Percentiles rank a stretch among this genome's conserved stretches.
phyloP scores from a whole-genome alignment of 2,329 filamentous ascomycete genomes.

The Zelopaecilomyces penicillatus region DNA sequence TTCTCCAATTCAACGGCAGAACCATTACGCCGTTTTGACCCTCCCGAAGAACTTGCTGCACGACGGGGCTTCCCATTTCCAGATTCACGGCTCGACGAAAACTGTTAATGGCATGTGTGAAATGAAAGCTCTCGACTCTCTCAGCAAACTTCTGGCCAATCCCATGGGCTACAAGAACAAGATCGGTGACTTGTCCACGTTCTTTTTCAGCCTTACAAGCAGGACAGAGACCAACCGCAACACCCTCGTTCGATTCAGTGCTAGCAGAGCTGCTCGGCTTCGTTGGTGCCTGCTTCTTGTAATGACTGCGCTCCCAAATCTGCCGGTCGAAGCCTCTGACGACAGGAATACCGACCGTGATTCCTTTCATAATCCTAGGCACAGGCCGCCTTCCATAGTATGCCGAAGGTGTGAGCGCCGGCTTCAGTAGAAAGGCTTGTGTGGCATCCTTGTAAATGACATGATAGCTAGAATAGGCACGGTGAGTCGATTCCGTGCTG shows the following conservation, averaged over 20 bases:
- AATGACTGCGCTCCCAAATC: conserved; percentile 66
- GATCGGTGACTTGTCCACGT: conserved; percentile 67
- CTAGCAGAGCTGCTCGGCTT: conserved; percentile 19
- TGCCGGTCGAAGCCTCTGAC: conserved; percentile 77
- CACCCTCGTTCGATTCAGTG: conserved; percentile 20
- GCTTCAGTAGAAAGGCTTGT: conserved; percentile 78
- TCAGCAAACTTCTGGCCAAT: conserved; percentile 96
- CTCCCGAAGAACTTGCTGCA: conserved; percentile 67
- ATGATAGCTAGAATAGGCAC: conserved; percentile 64
- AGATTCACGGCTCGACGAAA: conserved; percentile 81
- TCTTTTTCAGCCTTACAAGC: conserved; percentile 57
- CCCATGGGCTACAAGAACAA: conserved; percentile 86
- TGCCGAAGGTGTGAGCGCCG: conserved; percentile 72
- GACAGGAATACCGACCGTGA: conserved; percentile 77
- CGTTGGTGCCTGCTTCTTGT: conserved; percentile 30
- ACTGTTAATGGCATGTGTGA: conserved; percentile 89
- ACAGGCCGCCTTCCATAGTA: conserved; percentile 78
- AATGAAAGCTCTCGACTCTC: conserved; percentile 90
- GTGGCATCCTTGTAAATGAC: conserved; percentile 76
- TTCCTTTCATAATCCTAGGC: conserved; percentile 73
- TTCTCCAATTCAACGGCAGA: conserved; percentile 88
- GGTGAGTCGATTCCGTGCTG: conserved; percentile 36
- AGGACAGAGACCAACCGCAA: conserved; percentile 32
- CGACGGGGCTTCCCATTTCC: conserved; percentile 64
- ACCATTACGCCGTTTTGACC: conserved; percentile 90